These are phyloP conservation scores for Spergularia marina DNA, from an alignment of 148 eudicot genomes.

Conservation along the genomic window DNA sequence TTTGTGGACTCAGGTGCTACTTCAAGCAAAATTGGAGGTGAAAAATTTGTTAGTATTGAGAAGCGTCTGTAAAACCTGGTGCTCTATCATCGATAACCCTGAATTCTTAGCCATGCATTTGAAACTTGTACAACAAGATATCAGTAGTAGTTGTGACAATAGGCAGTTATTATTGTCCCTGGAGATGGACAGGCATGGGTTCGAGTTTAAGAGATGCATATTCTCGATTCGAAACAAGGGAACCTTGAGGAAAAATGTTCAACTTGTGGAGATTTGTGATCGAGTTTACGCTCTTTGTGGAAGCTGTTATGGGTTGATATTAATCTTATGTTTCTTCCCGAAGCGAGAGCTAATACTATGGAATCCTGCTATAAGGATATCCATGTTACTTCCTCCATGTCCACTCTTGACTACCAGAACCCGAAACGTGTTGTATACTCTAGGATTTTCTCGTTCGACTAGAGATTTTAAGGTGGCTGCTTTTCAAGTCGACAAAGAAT, in stretches of 20 bases:
- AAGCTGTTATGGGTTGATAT: background rate
- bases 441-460: background rate
- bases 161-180: background rate
- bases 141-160: background rate
- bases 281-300: background rate
- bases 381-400: constrained; percentile 8
- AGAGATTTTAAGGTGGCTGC: background rate
- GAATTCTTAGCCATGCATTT: background rate
- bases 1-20: background rate
- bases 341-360: background rate
- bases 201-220: background rate
- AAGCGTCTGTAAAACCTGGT: background rate
- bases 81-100: constrained; percentile 4
- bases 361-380: constrained; percentile 6
- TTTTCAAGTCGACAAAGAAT: background rate
- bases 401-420: background rate
- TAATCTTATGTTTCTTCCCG: background rate
- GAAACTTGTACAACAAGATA: background rate
- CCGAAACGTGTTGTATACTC: background rate
- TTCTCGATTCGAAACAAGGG: background rate
- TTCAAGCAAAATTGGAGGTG: background rate
- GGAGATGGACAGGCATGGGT: background rate
- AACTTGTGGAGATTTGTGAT: background rate
- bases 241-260: background rate
- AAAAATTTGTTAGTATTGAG: background rate